These are phyloP conservation scores for Tylopilus sp. DNA, from an alignment of 1,284 basidiomycete species.

Conservation along the genomic window DNA sequence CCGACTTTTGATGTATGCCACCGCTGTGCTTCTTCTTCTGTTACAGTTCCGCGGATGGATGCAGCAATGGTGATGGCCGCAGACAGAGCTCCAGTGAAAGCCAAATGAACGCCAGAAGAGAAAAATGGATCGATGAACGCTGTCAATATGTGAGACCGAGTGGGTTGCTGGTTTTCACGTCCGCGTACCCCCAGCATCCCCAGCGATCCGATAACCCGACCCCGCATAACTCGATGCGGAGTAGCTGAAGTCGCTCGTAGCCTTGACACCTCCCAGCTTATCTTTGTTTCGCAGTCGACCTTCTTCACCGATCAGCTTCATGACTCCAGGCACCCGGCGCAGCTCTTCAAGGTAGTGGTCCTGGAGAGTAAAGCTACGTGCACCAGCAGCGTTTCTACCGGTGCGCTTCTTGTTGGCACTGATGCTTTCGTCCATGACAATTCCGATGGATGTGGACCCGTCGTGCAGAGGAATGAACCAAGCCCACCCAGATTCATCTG, in stretches of 20 bases:
- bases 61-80: neutral
- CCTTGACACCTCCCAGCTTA: neutral
- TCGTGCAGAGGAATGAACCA: neutral
- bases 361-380: neutral
- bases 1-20: neutral
- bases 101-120: conserved; percentile 1
- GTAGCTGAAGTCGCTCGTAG: neutral
- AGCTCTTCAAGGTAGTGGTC: neutral
- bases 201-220: neutral
- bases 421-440: neutral
- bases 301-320: neutral
- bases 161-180: no score
- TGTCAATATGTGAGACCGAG: neutral
- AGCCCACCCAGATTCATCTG: neutral
- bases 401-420: neutral
- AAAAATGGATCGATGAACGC: neutral
- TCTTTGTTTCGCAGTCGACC: neutral
- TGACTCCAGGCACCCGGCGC: neutral
- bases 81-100: neutral
- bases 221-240: neutral
- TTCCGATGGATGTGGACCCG: neutral
- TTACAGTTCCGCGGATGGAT: neutral
- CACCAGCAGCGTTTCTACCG: neutral
- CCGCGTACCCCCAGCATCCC: neutral
- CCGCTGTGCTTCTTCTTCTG: neutral